These are phyloP conservation scores for Kalmusia sp. DNA, from an alignment of 2,329 filamentous ascomycete genomes.

Conservation along the genomic window DNA sequence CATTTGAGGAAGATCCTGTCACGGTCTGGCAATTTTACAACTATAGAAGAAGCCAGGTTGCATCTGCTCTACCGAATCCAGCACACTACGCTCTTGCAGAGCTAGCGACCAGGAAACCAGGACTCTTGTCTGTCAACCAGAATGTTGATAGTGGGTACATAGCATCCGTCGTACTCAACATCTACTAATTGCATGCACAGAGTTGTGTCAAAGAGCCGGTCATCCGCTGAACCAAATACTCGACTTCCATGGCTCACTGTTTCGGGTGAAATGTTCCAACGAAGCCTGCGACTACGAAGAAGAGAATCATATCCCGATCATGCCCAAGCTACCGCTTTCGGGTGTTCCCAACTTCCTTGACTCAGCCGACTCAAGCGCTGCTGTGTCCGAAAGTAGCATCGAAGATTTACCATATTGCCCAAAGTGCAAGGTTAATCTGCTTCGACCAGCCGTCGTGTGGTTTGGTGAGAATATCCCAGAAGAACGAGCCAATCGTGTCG, in stretches of 20 bases:
- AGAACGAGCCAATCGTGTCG: neutral
- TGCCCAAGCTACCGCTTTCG: neutral
- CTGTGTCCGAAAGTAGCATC: neutral
- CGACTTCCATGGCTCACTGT: constrained; percentile 3
- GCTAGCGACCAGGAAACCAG: constrained; percentile 3
- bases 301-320: neutral
- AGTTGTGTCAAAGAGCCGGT: constrained; percentile 4
- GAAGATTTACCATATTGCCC: constrained; percentile 9
- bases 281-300: neutral
- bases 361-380: neutral
- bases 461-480: constrained; percentile 6
- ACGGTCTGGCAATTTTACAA: constrained; percentile 12
- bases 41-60: neutral
- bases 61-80: constrained; percentile 3
- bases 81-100: constrained; percentile 8
- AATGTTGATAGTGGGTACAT: constrained; percentile 3
- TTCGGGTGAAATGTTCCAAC: constrained; percentile 1
- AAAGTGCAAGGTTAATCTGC: constrained; percentile 1
- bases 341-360: neutral
- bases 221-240: neutral
- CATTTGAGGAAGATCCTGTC: constrained; percentile 17
- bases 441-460: constrained; percentile 8
- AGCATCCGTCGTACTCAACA: too few species aligned
- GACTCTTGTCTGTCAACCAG: constrained; percentile 3
- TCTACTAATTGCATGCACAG: neutral